Conservation (phyloP, 441 rosid species). For the Arabidopsis lyrata region DNA sequence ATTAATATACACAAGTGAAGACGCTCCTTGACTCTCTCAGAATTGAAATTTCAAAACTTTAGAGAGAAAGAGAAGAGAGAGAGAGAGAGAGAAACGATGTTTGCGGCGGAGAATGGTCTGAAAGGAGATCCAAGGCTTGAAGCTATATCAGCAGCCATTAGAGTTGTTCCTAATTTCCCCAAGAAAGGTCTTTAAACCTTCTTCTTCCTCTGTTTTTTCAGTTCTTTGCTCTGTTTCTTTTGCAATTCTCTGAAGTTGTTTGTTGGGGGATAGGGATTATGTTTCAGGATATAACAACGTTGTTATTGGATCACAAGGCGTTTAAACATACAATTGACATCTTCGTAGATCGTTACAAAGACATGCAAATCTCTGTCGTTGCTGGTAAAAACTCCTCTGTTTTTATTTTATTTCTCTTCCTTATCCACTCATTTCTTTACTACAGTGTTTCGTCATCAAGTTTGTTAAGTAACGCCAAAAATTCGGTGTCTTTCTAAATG, state of each 20-base stretch:
- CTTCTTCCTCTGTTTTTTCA: constrained; percentile 3
- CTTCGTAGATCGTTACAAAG: constrained; percentile 92
- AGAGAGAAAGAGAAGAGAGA: neutral
- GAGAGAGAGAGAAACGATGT: constrained; percentile 32
- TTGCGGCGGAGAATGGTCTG: constrained; percentile 48
- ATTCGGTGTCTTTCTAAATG: neutral
- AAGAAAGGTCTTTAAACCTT: constrained; percentile 68
- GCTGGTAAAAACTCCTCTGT: constrained; percentile 64
- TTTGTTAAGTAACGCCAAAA: constrained; percentile 34
- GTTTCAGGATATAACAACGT: constrained; percentile 96
- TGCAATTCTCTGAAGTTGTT: neutral
- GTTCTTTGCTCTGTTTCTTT: neutral
- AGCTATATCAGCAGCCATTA: constrained; percentile 82
- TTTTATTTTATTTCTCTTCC: too few relatives aligned
- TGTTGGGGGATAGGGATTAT: constrained; percentile 66
- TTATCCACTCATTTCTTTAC: neutral
- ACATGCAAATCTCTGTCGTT: constrained; percentile 91
- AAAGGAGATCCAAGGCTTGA: constrained; percentile 85
- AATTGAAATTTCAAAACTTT: constrained; percentile 7
- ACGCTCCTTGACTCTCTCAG: constrained; percentile 20
- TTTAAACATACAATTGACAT: constrained; percentile 90
- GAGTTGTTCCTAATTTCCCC: constrained; percentile 95
- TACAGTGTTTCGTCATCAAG: constrained; percentile 42
- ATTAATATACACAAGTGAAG: constrained; percentile 20
- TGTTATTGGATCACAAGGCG: constrained; percentile 88